These are phyloP conservation scores for Leccinum incarnatum DNA, from an alignment of 768 basidiomycete genomes.

Conservation along the genomic window DNA sequence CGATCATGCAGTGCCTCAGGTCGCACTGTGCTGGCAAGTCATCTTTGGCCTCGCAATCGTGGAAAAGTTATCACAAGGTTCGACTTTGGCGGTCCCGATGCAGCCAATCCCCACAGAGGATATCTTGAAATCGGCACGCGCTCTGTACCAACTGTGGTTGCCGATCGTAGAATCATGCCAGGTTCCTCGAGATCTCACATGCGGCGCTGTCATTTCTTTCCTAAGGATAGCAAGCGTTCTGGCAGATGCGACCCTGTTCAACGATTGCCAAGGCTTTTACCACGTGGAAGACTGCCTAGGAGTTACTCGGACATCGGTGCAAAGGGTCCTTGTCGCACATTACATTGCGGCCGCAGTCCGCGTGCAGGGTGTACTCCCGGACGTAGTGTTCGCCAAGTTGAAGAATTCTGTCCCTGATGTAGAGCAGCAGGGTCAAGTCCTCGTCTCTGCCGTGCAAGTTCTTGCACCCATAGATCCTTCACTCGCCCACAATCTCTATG, in stretches of 20 bases:
- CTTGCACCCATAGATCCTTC: slow-evolving; percentile 29
- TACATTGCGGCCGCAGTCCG: slow-evolving; percentile 28
- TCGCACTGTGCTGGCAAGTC: slow-evolving; percentile 36
- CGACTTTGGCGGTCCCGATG: not conserved
- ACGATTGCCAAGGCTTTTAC: slow-evolving; percentile 37
- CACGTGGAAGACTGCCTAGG: slow-evolving; percentile 22
- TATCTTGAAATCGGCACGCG: slow-evolving; percentile 28
- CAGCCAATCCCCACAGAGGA: slow-evolving; percentile 1
- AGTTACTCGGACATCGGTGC: not conserved
- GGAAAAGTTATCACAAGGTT: slow-evolving; percentile 27
- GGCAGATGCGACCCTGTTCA: slow-evolving; percentile 36
- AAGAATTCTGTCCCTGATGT: slow-evolving; percentile 20
- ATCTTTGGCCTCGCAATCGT: slow-evolving; percentile 41
- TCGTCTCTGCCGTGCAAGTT: slow-evolving; percentile 16
- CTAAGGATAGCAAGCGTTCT: slow-evolving; percentile 43
- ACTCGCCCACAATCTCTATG: slow-evolving; percentile 35
- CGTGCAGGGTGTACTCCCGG: slow-evolving; percentile 28
- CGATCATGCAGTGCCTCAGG: slow-evolving; percentile 5
- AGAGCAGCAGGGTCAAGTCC: slow-evolving; percentile 29
- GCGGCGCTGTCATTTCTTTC: slow-evolving; percentile 41
- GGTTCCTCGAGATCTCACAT: slow-evolving; percentile 31
- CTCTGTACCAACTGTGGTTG: slow-evolving; percentile 45
- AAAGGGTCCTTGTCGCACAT: slow-evolving; percentile 18
- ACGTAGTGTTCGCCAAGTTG: slow-evolving; percentile 33
- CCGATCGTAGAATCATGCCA: slow-evolving; percentile 17